Conservation (phyloP, 768 basidiomycete genomes). For the Cytidiella melzeri region DNA sequence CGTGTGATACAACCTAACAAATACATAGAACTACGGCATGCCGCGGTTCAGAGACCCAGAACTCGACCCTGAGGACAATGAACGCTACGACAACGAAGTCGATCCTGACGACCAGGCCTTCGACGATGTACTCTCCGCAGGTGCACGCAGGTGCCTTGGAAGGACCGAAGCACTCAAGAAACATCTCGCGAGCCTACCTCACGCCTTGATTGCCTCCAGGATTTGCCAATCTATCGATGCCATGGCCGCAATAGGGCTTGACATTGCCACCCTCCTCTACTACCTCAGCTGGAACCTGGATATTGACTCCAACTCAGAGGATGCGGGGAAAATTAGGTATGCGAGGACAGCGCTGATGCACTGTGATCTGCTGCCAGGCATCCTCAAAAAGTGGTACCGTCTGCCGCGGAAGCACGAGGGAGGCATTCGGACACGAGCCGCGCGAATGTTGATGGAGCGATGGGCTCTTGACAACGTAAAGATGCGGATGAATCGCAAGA, state of each 20-base stretch:
- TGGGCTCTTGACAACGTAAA: not conserved
- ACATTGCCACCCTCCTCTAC: not conserved
- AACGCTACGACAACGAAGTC: not conserved
- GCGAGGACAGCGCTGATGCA: constrained; percentile 1
- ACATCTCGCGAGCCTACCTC: not conserved
- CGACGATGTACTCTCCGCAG: not conserved
- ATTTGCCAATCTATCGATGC: not conserved
- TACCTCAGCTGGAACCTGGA: too few relatives aligned
- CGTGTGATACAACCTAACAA: too few relatives aligned
- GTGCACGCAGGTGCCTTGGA: too few relatives aligned
- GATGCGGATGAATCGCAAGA: constrained; percentile 1
- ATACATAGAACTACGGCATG: too few relatives aligned
- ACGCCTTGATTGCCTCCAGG: not conserved
- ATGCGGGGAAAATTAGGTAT: not conserved
- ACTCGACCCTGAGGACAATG: constrained; percentile 2
- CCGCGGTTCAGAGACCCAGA: too few relatives aligned
- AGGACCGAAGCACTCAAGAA: not conserved
- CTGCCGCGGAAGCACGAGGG: constrained; percentile 3
- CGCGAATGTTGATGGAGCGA: not conserved
- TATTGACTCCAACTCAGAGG: not conserved
- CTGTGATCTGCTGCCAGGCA: constrained; percentile 1
- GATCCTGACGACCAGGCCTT: not conserved
- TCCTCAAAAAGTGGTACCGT: not conserved
- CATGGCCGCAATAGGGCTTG: not conserved
- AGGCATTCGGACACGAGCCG: constrained; percentile 2